A percentile compares a stretch with the other conserved stretches of the same genome.
Conservation (phyloP, 495 filamentous ascomycete genomes). For the Penicillium robsamsonii region DNA sequence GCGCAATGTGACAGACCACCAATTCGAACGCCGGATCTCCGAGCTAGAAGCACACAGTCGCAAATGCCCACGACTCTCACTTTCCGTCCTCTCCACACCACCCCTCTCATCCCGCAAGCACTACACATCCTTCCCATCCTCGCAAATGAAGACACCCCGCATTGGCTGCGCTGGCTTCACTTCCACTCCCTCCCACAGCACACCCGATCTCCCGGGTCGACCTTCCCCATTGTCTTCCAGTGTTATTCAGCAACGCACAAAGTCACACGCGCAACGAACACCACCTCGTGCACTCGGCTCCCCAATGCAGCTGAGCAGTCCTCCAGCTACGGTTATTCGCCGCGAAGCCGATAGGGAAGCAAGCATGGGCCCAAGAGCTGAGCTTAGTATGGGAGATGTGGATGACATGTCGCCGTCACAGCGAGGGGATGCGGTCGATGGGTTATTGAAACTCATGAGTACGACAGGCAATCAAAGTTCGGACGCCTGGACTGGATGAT, state of each 20-base stretch:
- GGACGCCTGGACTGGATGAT: constrained; percentile 24
- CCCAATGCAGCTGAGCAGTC: constrained; percentile 42
- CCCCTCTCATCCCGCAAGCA: constrained; percentile 18
- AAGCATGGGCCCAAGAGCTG: constrained; percentile 12
- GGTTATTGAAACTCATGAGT: constrained; percentile 42
- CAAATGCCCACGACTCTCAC: constrained; percentile 37
- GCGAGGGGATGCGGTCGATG: constrained; percentile 43
- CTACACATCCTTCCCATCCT: constrained; percentile 15
- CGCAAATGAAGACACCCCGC: constrained; percentile 24
- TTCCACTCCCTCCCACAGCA: constrained; percentile 21
- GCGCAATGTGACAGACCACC: constrained; percentile 41
- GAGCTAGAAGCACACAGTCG: constrained; percentile 46
- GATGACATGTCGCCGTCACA: constrained; percentile 30
- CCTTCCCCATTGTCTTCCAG: constrained; percentile 13
- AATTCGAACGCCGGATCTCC: constrained; percentile 47
- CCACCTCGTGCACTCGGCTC: constrained; percentile 25
- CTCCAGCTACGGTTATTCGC: constrained; percentile 31
- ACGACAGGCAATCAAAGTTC: constrained; percentile 25
- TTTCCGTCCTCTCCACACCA: constrained; percentile 23
- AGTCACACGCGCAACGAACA: constrained; percentile 27
- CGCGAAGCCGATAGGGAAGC: constrained; percentile 11
- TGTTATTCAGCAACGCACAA: constrained; percentile 19
- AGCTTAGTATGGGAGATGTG: constrained; percentile 8
- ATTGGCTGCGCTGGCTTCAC: constrained; percentile 25
- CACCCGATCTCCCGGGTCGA: constrained; percentile 24